A percentile compares a stretch with the other conserved stretches of the same genome.
Conservation (phyloP, 2,329 filamentous ascomycete genomes). For the Monilinia fructicola region DNA sequence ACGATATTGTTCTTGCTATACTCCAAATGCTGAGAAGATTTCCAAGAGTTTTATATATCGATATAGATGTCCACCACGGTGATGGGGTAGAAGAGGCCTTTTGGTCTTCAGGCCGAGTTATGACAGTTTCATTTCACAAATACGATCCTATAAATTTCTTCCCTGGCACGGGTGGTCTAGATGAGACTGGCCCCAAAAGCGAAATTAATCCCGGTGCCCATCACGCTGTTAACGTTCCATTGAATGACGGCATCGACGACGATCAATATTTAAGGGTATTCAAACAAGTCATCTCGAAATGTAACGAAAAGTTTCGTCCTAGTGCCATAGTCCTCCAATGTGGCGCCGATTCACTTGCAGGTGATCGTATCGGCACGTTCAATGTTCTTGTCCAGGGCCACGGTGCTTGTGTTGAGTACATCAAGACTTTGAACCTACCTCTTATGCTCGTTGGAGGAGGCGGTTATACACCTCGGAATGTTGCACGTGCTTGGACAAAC, state of each 20-base stretch:
- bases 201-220: slow-evolving; percentile 85
- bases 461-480: slow-evolving; percentile 94
- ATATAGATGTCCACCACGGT: slow-evolving; percentile 90
- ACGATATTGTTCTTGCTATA: slow-evolving; percentile 94
- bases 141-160: slow-evolving; percentile 85
- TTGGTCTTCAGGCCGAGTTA: slow-evolving; percentile 83
- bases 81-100: slow-evolving; percentile 91
- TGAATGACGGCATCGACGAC: slow-evolving; percentile 89
- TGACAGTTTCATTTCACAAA: slow-evolving; percentile 95
- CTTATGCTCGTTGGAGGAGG: slow-evolving; percentile 91
- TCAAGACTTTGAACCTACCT: slow-evolving; percentile 77
- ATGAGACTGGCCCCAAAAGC: slow-evolving; percentile 79
- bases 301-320: slow-evolving; percentile 81
- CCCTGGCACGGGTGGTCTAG: slow-evolving; percentile 83
- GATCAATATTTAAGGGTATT: slow-evolving; percentile 86
- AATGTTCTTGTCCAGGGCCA: slow-evolving; percentile 96
- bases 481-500: slow-evolving; percentile 94
- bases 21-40: slow-evolving; percentile 80
- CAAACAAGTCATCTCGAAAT: slow-evolving; percentile 73
- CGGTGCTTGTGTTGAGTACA: slow-evolving; percentile 84
- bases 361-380: slow-evolving; percentile 90
- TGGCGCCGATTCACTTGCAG: slow-evolving; percentile 89
- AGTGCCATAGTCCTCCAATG: slow-evolving; percentile 92
- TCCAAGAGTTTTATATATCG: slow-evolving; percentile 87
- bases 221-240: slow-evolving; percentile 85